phyloP scores from a whole-genome alignment of 768 basidiomycete genomes.

The Tylopilus plumbeoviolaceoides region DNA sequence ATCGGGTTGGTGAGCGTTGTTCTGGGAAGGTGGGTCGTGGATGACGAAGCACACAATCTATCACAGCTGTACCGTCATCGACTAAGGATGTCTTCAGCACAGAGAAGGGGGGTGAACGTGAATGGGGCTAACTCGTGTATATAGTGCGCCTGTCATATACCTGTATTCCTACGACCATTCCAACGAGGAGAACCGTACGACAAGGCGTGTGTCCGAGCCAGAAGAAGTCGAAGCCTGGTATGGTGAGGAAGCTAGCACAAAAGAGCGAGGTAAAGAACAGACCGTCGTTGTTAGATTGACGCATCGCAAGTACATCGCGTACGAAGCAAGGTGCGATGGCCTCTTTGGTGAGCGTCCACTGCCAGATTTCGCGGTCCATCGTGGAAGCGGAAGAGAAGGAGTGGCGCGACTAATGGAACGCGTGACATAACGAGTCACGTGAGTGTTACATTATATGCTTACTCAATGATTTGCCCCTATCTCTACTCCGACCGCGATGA shows the following conservation, averaged over 20 bases:
- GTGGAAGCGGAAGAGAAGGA: background rate
- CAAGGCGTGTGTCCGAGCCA: constrained; percentile 74
- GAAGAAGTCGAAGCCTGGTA: constrained; percentile 54
- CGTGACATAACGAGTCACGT: too few species aligned
- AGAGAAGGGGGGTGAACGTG: background rate
- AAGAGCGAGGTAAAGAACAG: background rate
- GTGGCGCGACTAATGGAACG: too few species aligned
- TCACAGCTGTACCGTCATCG: constrained; percentile 71
- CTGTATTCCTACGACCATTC: constrained; percentile 60
- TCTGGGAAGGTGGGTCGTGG: constrained; percentile 27
- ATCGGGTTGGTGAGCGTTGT: constrained; percentile 7
- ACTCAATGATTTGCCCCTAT: background rate
- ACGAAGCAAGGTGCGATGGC: constrained; percentile 55
- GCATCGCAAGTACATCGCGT: constrained; percentile 49
- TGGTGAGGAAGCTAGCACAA: background rate
- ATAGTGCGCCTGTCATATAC: constrained; percentile 55
- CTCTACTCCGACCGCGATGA: background rate
- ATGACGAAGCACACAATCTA: constrained; percentile 58
- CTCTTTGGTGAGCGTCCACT: constrained; percentile 56
- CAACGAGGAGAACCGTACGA: constrained; percentile 56
- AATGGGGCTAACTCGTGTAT: constrained; percentile 46
- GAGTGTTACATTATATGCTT: too few species aligned
- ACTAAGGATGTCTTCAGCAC: constrained; percentile 37
- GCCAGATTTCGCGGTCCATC: constrained; percentile 27
- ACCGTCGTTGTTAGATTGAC: constrained; percentile 33